phyloP scores from a whole-genome alignment of 2,329 filamentous ascomycete species.

The Phialemoniopsis sp. region DNA sequence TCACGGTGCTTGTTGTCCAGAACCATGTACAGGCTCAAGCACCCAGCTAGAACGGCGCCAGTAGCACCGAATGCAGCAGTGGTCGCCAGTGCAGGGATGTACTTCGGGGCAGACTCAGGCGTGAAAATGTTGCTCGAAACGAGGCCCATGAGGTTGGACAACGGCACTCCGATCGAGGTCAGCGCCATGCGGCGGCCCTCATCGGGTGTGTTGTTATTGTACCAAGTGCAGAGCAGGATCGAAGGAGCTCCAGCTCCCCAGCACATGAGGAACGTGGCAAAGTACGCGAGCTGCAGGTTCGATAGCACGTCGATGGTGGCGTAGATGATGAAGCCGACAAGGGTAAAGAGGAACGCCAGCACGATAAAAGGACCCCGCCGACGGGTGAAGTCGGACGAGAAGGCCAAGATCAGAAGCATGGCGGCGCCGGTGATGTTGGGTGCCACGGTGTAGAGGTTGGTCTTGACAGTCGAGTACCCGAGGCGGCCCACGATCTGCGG shows the following conservation, averaged over 20 bases:
- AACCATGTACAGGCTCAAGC: slow-evolving; percentile 33
- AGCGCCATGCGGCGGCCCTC: not conserved
- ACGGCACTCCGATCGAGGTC: slow-evolving; percentile 1
- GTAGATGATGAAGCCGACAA: not conserved
- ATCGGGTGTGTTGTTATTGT: not conserved
- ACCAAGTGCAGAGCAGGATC: not conserved
- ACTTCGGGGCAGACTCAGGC: slow-evolving; percentile 60
- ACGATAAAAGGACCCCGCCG: not conserved
- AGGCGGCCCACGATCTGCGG: not conserved
- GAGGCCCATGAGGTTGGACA: slow-evolving; percentile 41
- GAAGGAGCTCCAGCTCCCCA: not conserved
- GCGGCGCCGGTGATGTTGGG: not conserved
- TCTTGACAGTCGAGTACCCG: not conserved
- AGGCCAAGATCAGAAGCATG: not conserved
- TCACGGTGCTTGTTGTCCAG: slow-evolving; percentile 48
- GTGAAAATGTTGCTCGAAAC: slow-evolving; percentile 67
- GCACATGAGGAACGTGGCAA: not conserved
- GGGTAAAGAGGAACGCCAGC: no score
- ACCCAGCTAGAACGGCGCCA: no score
- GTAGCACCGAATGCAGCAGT: slow-evolving; percentile 61
- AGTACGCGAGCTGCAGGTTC: not conserved
- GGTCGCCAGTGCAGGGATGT: slow-evolving; percentile 61
- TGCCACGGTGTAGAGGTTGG: not conserved
- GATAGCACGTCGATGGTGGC: no score
- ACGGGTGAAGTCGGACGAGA: not conserved